These are phyloP conservation scores for Pouteria campechiana DNA, from an alignment of 179 eudicot genomes.

Conservation along the genomic window DNA sequence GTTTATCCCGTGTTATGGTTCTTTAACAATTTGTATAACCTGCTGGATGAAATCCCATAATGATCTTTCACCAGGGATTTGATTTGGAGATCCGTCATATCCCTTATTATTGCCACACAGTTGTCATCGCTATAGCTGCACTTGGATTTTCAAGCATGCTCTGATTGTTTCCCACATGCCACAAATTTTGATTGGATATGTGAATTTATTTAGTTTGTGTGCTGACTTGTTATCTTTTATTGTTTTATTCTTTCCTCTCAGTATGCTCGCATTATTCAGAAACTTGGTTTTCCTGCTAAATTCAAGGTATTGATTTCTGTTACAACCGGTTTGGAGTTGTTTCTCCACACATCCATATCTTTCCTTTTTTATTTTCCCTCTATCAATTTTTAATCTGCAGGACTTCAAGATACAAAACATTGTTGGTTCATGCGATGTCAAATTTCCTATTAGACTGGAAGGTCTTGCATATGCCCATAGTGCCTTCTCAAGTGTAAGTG, in stretches of 20 bases:
- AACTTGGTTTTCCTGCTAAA: conserved; percentile 78
- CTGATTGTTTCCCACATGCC: no score
- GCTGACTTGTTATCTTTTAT: not conserved
- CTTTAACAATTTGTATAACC: no score
- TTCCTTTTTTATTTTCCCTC: not conserved
- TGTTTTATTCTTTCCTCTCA: conserved; percentile 13
- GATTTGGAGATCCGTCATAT: no score
- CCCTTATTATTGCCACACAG: no score
- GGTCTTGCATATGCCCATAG: conserved; percentile 75
- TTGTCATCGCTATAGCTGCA: no score
- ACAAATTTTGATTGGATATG: no score
- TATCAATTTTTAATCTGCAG: conserved; percentile 16
- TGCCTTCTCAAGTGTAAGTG: conserved; percentile 74
- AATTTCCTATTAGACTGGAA: conserved; percentile 77
- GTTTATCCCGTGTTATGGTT: no score
- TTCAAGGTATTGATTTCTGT: conserved; percentile 45
- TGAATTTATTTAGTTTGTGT: no score
- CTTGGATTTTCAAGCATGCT: no score
- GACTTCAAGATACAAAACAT: conserved; percentile 90
- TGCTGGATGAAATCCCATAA: no score
- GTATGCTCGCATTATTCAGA: conserved; percentile 85
- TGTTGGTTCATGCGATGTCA: conserved; percentile 82
- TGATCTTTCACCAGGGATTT: no score
- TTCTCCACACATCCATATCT: not conserved
- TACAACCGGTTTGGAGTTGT: not conserved